These are phyloP conservation scores for Xylaria digitata DNA, from an alignment of 2,329 filamentous ascomycete species.

Conservation along the genomic window DNA sequence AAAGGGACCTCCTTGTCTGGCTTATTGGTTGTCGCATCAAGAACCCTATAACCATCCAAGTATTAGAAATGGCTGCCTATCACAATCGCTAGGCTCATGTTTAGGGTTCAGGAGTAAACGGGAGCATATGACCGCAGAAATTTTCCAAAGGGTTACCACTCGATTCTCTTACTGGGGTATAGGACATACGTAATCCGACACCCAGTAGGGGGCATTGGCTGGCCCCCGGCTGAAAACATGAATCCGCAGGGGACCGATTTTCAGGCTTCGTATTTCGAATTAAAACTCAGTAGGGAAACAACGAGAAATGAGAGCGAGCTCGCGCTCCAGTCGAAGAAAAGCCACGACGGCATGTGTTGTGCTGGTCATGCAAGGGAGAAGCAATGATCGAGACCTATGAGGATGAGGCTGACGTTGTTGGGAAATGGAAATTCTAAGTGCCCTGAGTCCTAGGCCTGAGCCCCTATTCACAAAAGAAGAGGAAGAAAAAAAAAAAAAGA, in stretches of 20 bases:
- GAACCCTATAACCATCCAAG: neutral
- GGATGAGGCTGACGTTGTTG: too few species aligned
- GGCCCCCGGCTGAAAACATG: constrained; percentile 14
- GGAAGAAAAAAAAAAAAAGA: too few species aligned
- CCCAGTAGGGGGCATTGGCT: neutral
- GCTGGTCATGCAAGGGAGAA: neutral
- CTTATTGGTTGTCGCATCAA: constrained; percentile 7
- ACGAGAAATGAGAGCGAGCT: neutral
- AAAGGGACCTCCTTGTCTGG: neutral
- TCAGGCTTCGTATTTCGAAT: neutral
- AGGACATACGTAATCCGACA: constrained; percentile 10
- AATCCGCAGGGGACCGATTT: neutral
- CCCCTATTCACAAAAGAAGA: too few species aligned
- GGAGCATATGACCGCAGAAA: neutral
- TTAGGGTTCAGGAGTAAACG: neutral
- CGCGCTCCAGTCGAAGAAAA: neutral
- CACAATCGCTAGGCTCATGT: neutral
- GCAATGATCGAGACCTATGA: too few species aligned
- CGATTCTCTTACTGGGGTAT: constrained; percentile 8
- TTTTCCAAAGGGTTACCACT: too few species aligned
- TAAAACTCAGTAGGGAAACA: neutral
- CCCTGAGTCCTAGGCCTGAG: too few species aligned
- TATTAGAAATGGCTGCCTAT: neutral
- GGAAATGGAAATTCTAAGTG: too few species aligned
- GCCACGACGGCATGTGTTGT: neutral